Base-by-base conservation (phyloP, 2,329 filamentous ascomycete genomes). In the Diplodia mutila region DNA sequence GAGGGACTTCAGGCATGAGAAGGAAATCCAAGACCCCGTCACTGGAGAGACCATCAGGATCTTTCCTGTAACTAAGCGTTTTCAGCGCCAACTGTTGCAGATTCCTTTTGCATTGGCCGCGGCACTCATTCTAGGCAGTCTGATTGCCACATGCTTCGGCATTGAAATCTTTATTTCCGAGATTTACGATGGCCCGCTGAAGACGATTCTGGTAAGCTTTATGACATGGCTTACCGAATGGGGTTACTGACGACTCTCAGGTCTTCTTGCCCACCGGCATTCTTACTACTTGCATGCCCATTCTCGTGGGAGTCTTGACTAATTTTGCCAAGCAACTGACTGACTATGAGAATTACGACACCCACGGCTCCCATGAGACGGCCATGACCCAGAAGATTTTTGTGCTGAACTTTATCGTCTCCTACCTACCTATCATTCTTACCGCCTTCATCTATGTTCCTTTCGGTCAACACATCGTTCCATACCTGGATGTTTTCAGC, bases 121-220 rank as follows among this genome's bases (percentile, higher is more conserved):
- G 37, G 82, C 90, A 8, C 68, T 89, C 27, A 86, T 91, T 0
- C 85, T 98, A 7, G 94, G 94, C 0, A 88, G 89, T 21, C 83
- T 98, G 72, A 97, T 98, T 71, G 89, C 91, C 14, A 88, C 88
- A 16, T 95, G 92, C 75, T 98, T 98, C 78, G 91, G 90, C 8
- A 92, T 97, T 69, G 95, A 99, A 77, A 92, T 98, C 37, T 97
- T 98, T 80, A 92, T 99, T 72, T 94, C 91, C 0, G 93, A 99
- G 79, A 89, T 98, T 18, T 98, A 99, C 78, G 87, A 89, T 69
- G 95, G 95, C 0, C 93, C 93, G 0, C 88, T 97, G 70, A 97
- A 98, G 81, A 86, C 87, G 23, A 90, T 96, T 69, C 78, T 99
- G 72, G 93, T 94, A 78, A 78, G 88, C 79, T 14, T 21, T 14